Percentiles rank a stretch among this genome's conserved stretches.
phyloP scores from a whole-genome alignment of 164 flowering plant species.

The Chloranthus sessilifolius region DNA sequence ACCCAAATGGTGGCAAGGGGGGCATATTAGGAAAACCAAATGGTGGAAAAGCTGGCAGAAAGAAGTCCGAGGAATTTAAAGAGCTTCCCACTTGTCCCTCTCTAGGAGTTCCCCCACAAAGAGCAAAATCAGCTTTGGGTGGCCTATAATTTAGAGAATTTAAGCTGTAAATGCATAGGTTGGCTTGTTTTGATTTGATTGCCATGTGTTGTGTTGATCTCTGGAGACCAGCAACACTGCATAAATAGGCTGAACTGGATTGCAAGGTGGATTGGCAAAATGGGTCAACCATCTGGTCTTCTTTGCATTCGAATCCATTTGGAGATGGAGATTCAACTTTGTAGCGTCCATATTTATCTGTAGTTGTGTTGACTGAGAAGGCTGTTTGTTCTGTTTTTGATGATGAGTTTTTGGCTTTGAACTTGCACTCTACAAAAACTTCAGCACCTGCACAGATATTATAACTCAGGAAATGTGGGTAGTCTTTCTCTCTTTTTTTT shows the following conservation, averaged over 20 bases:
- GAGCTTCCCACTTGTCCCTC: constrained; percentile 14
- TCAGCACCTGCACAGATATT: constrained; percentile 40
- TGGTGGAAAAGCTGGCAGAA: constrained; percentile 36
- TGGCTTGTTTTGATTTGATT: constrained; percentile 47
- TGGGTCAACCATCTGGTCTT: constrained; percentile 29
- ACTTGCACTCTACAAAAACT: constrained; percentile 59
- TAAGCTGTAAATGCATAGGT: constrained; percentile 45
- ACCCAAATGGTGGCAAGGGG: constrained; percentile 11
- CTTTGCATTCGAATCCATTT: constrained; percentile 48
- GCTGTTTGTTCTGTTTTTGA: constrained; percentile 34
- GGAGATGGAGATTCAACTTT: constrained; percentile 49
- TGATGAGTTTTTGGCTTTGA: constrained; percentile 46
- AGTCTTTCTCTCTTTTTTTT: no score
- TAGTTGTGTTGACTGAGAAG: constrained; percentile 62
- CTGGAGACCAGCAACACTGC: constrained; percentile 40
- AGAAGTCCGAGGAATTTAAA: constrained; percentile 35
- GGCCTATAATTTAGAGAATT: constrained; percentile 45
- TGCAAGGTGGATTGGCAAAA: constrained; percentile 48
- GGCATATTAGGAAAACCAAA: constrained; percentile 24
- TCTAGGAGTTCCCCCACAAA: constrained; percentile 41
- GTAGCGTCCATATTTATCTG: constrained; percentile 51
- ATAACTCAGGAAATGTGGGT: constrained; percentile 1
- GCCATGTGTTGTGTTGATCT: constrained; percentile 35
- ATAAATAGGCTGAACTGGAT: constrained; percentile 33
- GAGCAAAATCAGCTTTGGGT: constrained; percentile 22